Evolutionary conservation across 345 rosid species (phyloP), one percentile per base, ranked within the genome.

Genomic region (Cardamine chenopodiifolia): DNA sequence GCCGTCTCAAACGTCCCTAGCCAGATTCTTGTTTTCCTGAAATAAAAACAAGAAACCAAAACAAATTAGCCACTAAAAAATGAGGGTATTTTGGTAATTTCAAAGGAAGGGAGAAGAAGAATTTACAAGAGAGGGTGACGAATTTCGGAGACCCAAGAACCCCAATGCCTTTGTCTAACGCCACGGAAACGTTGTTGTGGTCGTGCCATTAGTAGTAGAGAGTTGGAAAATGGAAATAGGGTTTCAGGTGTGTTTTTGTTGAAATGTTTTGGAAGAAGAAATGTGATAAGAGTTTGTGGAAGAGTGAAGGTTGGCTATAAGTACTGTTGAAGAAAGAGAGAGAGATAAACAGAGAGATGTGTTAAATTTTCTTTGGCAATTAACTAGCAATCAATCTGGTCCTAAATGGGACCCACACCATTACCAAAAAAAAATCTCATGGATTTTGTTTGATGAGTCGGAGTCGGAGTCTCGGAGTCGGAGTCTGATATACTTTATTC

Each of bases 141-240:
- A 71, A 95, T 95, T 77, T 95, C 99, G 25, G 99, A 95, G 7
- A 95, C 99, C 99, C 99, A 95, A 37, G 99, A 95, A 13, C 99
- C 99, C 99, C 98, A 95, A 73, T 95, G 99, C 82, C 99, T 86
- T 40, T 95, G 99, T 66, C 99, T 85, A 28, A 95, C 99, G 11
- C 99, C 99, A 18, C 98, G 86, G 63, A 89, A 95, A 19, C 99
- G 85, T 75, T 95, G 99, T 70, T 95, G 99, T 3, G 92, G 99
- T 65, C 99, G 83, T 59, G 97, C 98, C 99, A 95, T 90, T 85
- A 71, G 12, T 28, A 28, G 60, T 63, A 10, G 63, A 29, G 7
- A 4, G n/a, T n/a, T n/a, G n/a, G n/a, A n/a, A n/a, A n/a, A n/a
- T n/a, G n/a, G n/a, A n/a, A n/a, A n/a, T n/a, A 29, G 5, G 55